Conservation (phyloP, 345 rosid species). For the Camelina hispida region DNA sequence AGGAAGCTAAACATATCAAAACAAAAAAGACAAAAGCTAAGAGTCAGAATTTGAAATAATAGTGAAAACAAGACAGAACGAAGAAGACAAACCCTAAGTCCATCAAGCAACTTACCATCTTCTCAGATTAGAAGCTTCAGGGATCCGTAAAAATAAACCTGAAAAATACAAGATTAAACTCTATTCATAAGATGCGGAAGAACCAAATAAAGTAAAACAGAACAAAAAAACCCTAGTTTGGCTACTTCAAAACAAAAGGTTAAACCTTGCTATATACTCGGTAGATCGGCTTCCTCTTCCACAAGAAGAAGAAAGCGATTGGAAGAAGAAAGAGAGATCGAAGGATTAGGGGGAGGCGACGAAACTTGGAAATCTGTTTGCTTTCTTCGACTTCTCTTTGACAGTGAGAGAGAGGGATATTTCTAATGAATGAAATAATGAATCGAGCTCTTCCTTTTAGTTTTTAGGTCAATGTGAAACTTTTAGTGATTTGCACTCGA, state of each 20-base stretch:
- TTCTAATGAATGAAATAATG: background rate
- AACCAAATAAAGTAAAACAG: background rate
- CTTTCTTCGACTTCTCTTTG: background rate
- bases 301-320: background rate
- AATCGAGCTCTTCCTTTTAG: too few relatives aligned
- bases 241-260: background rate
- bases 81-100: slow-evolving; percentile 3
- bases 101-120: slow-evolving; percentile 39
- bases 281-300: slow-evolving; percentile 1
- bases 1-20: slow-evolving; percentile 32
- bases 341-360: slow-evolving; percentile 10
- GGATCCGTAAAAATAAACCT: slow-evolving; percentile 30
- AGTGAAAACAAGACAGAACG: background rate
- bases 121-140: slow-evolving; percentile 8
- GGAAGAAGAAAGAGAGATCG: slow-evolving; percentile 8
- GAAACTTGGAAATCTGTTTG: slow-evolving; percentile 28
- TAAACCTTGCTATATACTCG: slow-evolving; percentile 1
- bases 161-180: background rate
- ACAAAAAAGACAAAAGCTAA: background rate
- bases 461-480: slow-evolving; percentile 24
- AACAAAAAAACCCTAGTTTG: slow-evolving; percentile 28
- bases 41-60: background rate
- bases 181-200: background rate
- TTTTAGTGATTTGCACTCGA: background rate
- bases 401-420: slow-evolving; percentile 13